Evolutionary conservation across 2,329 filamentous ascomycete species (phyloP).

Genomic region (Passalora sequoiae): DNA sequence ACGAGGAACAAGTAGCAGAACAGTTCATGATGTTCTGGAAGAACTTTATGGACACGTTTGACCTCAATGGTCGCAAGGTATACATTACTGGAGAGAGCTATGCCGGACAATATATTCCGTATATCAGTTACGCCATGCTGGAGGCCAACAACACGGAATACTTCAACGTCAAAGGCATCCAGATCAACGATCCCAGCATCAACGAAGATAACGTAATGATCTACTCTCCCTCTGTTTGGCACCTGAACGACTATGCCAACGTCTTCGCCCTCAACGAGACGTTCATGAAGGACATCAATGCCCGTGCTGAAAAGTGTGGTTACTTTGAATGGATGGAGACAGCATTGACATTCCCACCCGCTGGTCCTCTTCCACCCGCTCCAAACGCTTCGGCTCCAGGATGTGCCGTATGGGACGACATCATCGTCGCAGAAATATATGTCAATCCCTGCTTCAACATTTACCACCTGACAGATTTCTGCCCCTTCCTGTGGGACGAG

Average conservation of each 20-base stretch:
- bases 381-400: neutral
- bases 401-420: conserved; percentile 22
- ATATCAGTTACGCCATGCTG: conserved; percentile 29
- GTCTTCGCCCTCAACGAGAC: conserved; percentile 42
- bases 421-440: conserved; percentile 1
- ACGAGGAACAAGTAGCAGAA: conserved; percentile 37
- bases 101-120: conserved; percentile 27
- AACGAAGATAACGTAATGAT: conserved; percentile 36
- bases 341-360: conserved; percentile 37
- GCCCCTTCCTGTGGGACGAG: conserved; percentile 17
- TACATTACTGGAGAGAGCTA: conserved; percentile 28
- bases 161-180: conserved; percentile 31
- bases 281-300: conserved; percentile 35
- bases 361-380: neutral
- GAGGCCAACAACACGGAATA: conserved; percentile 27
- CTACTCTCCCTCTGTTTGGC: conserved; percentile 1
- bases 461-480: conserved; percentile 30
- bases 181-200: conserved; percentile 39
- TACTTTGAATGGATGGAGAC: conserved; percentile 47
- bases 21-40: conserved; percentile 44
- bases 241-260: conserved; percentile 6
- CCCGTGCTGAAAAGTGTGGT: conserved; percentile 34
- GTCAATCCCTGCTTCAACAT: conserved; percentile 35
- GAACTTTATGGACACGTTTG: conserved; percentile 49
- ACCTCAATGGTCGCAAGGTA: conserved; percentile 46